Percentiles rank a stretch among this genome's conserved stretches.
phyloP scores from a whole-genome alignment of 2,329 filamentous ascomycete genomes.

The Aspergillus terreus region DNA sequence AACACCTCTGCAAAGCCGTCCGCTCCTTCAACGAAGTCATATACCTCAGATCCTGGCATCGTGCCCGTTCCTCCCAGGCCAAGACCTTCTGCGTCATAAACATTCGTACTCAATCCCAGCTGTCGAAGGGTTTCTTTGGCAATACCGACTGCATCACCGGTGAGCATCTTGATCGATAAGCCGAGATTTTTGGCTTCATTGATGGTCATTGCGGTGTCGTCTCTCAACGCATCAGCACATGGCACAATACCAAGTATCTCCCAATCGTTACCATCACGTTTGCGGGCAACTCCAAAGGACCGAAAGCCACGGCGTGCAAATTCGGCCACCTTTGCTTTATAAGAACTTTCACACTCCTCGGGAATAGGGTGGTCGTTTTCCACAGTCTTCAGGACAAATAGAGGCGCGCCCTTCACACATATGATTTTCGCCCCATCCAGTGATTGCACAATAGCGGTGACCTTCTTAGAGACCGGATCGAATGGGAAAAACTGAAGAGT shows the following conservation, averaged over 20 bases:
- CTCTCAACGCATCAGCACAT: conserved; percentile 84
- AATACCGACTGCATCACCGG: conserved; percentile 90
- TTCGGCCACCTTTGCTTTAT: conserved; percentile 89
- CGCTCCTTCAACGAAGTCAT: conserved; percentile 92
- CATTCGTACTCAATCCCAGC: conserved; percentile 86
- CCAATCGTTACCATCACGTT: conserved; percentile 76
- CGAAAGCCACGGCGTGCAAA: conserved; percentile 92
- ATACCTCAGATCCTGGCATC: conserved; percentile 90
- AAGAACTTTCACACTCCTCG: conserved; percentile 72
- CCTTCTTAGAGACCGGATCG: conserved; percentile 91
- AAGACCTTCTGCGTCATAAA: conserved; percentile 90
- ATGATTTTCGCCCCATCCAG: conserved; percentile 78
- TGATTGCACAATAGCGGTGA: conserved; percentile 77
- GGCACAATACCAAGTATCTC: conserved; percentile 95
- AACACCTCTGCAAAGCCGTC: conserved; percentile 95
- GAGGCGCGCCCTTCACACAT: conserved; percentile 87
- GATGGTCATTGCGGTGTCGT: conserved; percentile 87
- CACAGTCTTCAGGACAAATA: conserved; percentile 82
- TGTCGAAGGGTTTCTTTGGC: conserved; percentile 87
- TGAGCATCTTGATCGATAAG: conserved; percentile 93
- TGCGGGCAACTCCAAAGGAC: conserved; percentile 88
- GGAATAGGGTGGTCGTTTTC: conserved; percentile 79
- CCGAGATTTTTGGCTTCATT: conserved; percentile 84
- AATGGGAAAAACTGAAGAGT: conserved; percentile 83
- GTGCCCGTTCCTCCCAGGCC: conserved; percentile 86